These are phyloP conservation scores for Delphinella strobiligena DNA, from an alignment of 2,329 filamentous ascomycete species.

Conservation along the genomic window DNA sequence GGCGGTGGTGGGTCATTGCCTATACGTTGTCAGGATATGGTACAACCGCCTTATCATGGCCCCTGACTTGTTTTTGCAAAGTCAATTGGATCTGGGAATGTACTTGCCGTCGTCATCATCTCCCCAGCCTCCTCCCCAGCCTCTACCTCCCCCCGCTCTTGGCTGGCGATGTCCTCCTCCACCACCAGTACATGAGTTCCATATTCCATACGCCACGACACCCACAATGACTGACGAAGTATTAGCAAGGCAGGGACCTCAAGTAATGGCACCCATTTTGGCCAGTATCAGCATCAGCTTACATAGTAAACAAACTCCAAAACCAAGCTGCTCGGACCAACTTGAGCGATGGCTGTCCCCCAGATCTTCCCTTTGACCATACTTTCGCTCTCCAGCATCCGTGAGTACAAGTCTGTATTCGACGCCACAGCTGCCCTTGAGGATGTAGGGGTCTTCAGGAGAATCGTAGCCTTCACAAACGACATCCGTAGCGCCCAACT, in stretches of 20 bases:
- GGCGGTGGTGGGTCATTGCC: conserved; percentile 41
- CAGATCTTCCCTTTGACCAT: conserved; percentile 36
- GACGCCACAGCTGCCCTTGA: conserved; percentile 85
- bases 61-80: too few species aligned
- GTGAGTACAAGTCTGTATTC: conserved; percentile 78
- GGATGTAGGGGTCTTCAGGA: conserved; percentile 68
- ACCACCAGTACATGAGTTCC: conserved; percentile 11
- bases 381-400: conserved; percentile 58
- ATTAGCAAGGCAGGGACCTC: background rate
- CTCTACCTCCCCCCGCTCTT: conserved; percentile 21
- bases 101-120: conserved; percentile 28
- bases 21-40: conserved; percentile 7
- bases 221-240: conserved; percentile 14
- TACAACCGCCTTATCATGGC: too few species aligned
- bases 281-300: conserved; percentile 6
- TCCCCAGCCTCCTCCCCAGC: conserved; percentile 28
- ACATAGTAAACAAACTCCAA: conserved; percentile 49
- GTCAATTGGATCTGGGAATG: too few species aligned
- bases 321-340: conserved; percentile 30
- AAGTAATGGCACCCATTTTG: background rate
- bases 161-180: conserved; percentile 6
- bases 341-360: background rate
- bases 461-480: conserved; percentile 78
- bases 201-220: conserved; percentile 20
- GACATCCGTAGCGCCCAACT: conserved; percentile 78